Evolutionary conservation across 208 protist species (phyloP).

Genomic region (Leishmania tropica): DNA sequence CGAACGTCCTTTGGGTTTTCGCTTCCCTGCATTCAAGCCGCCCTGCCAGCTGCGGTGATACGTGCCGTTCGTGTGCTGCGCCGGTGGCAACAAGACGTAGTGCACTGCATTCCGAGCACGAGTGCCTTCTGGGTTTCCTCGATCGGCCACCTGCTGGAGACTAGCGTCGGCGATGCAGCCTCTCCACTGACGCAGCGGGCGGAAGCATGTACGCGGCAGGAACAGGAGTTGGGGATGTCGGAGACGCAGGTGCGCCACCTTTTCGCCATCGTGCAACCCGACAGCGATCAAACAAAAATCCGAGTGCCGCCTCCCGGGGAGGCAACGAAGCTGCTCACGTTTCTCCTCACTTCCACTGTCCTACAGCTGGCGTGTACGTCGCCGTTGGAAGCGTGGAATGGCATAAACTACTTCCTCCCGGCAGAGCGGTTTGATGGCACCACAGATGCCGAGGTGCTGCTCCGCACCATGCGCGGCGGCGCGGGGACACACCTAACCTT

Average conservation of each 20-base stretch:
- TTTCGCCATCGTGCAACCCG: conserved; percentile 3
- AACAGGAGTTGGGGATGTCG: neutral
- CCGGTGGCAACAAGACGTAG: conserved; percentile 32
- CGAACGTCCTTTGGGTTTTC: conserved; percentile 73
- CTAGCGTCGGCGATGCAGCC: neutral
- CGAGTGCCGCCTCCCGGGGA: neutral
- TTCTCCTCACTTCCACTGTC: neutral
- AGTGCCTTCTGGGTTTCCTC: conserved; percentile 72
- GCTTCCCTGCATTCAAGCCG: conserved; percentile 36
- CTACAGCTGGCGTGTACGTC: neutral
- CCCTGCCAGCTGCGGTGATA: conserved; percentile 50
- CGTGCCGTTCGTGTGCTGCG: conserved; percentile 42
- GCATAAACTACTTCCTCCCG: conserved; percentile 23
- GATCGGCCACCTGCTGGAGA: conserved; percentile 39
- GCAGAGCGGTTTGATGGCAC: conserved; percentile 14
- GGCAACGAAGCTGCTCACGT: conserved; percentile 1
- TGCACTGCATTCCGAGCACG: conserved; percentile 16
- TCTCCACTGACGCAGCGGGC: conserved; percentile 2
- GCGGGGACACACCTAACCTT: neutral
- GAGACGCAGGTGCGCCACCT: conserved; percentile 6
- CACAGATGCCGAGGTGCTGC: conserved; percentile 6
- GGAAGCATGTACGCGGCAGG: conserved; percentile 6
- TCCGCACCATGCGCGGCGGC: neutral
- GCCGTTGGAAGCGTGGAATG: conserved; percentile 16
- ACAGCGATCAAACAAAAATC: neutral